These are phyloP conservation scores for Hanseniaspora clermontiae DNA, from an alignment of 805 yeast species.

Conservation along the genomic window DNA sequence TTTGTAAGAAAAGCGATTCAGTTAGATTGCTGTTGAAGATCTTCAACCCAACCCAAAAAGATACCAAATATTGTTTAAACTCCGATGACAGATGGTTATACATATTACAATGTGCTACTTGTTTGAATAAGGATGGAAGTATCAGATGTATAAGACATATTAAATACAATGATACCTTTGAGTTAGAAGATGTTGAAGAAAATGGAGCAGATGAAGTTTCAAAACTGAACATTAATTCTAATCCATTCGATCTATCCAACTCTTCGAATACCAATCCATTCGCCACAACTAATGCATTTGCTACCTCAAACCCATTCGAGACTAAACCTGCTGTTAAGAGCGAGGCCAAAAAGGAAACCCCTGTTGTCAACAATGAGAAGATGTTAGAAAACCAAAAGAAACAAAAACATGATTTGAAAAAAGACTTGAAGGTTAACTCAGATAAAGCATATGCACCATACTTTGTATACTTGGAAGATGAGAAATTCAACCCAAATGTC, in stretches of 20 bases:
- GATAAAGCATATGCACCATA: slow-evolving; percentile 43
- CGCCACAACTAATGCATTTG: slow-evolving; percentile 14
- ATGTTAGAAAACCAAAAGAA: slow-evolving; percentile 24
- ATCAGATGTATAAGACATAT: slow-evolving; percentile 70
- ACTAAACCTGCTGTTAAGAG: slow-evolving; percentile 6
- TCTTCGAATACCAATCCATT: slow-evolving; percentile 18
- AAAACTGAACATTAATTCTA: slow-evolving; percentile 5
- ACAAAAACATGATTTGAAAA: slow-evolving; percentile 23
- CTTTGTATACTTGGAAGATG: slow-evolving; percentile 61
- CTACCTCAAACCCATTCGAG: slow-evolving; percentile 9
- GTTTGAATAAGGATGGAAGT: slow-evolving; percentile 59
- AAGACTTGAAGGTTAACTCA: slow-evolving; percentile 19
- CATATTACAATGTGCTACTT: slow-evolving; percentile 62
- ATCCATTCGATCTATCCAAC: slow-evolving; percentile 16
- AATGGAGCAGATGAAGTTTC: slow-evolving; percentile 31
- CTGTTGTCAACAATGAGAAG: neutral
- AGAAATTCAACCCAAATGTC: slow-evolving; percentile 43
- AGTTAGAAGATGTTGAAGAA: slow-evolving; percentile 31
- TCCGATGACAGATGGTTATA: slow-evolving; percentile 73
- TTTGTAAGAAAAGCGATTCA: slow-evolving; percentile 38
- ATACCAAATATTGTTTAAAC: slow-evolving; percentile 29
- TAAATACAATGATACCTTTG: slow-evolving; percentile 35
- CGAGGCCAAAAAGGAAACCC: neutral
- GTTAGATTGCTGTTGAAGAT: slow-evolving; percentile 69
- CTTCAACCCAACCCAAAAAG: slow-evolving; percentile 55